Evolutionary conservation across 2,329 filamentous ascomycete species (phyloP).

Genomic region (Penicillium sp.): DNA sequence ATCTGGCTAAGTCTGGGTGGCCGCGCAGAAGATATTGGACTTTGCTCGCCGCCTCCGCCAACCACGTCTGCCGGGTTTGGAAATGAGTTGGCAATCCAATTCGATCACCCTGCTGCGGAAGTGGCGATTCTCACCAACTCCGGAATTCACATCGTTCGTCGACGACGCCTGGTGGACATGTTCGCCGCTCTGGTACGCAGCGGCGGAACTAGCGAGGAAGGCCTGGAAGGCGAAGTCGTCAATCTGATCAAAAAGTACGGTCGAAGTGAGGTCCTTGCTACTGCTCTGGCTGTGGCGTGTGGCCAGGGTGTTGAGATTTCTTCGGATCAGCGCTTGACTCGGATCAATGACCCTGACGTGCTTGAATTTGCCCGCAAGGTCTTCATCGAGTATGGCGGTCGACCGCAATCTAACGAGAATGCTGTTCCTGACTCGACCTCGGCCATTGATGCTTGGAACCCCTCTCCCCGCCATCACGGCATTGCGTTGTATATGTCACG

Average conservation of each 20-base stretch:
- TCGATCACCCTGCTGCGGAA: constrained; percentile 74
- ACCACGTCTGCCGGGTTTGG: constrained; percentile 72
- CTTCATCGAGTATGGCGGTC: constrained; percentile 89
- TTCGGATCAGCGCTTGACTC: constrained; percentile 62
- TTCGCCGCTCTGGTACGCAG: constrained; percentile 77
- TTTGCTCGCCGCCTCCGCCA: constrained; percentile 66
- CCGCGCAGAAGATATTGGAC: constrained; percentile 69
- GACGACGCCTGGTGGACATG: constrained; percentile 81
- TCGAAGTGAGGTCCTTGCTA: constrained; percentile 79
- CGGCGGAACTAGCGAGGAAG: constrained; percentile 64
- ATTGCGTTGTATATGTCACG: constrained; percentile 82
- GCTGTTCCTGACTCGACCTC: constrained; percentile 57
- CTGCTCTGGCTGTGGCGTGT: constrained; percentile 88
- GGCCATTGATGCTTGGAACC: constrained; percentile 73
- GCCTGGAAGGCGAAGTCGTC: constrained; percentile 72
- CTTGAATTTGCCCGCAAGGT: constrained; percentile 77
- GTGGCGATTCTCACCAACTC: constrained; percentile 88
- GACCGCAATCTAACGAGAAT: constrained; percentile 77
- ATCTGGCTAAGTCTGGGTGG: constrained; percentile 73
- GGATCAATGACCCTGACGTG: constrained; percentile 74
- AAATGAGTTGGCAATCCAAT: constrained; percentile 95
- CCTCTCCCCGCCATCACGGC: constrained; percentile 84
- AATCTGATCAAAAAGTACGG: constrained; percentile 84
- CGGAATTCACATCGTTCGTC: constrained; percentile 78
- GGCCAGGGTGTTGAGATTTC: constrained; percentile 83